Percentiles rank a stretch among this genome's conserved stretches.
Evolutionary conservation across 202 grass and related monocot genomes (phyloP).

Genomic region (Schoenoplectus triqueter): DNA sequence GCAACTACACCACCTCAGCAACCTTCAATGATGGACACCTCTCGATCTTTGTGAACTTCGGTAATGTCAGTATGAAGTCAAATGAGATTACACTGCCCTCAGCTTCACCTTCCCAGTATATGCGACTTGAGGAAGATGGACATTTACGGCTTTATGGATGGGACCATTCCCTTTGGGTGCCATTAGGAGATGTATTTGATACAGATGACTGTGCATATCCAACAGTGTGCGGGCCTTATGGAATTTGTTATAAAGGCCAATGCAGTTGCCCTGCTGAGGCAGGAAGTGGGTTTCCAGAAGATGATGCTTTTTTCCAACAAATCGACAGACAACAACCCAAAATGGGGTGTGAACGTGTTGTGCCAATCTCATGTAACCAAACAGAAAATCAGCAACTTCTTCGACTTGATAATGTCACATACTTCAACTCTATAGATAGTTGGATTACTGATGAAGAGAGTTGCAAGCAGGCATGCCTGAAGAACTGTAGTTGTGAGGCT

Average conservation of each 20-base stretch:
- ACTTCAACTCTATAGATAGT: conserved; percentile 61
- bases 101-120: conserved; percentile 58
- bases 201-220: conserved; percentile 66
- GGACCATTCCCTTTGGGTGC: conserved; percentile 40
- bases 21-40: conserved; percentile 67
- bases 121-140: conserved; percentile 72
- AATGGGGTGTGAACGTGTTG: conserved; percentile 50
- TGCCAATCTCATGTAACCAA: conserved; percentile 66
- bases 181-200: conserved; percentile 57
- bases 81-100: conserved; percentile 46
- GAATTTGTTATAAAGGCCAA: conserved; percentile 64
- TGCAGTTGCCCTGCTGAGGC: conserved; percentile 60
- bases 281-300: conserved; percentile 16
- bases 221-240: conserved; percentile 67
- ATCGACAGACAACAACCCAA: conserved; percentile 48
- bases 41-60: conserved; percentile 45
- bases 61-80: conserved; percentile 41
- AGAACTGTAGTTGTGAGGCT: conserved; percentile 72
- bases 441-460: conserved; percentile 57
- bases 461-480: conserved; percentile 71
- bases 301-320: conserved; percentile 45
- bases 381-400: conserved; percentile 63
- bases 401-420: conserved; percentile 51
- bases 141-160: conserved; percentile 70
- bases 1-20: conserved; percentile 48